These are phyloP conservation scores for Pleurozium schreberi DNA, from an alignment of 225 moss, liverwort and hornwort species.

Conservation along the genomic window DNA sequence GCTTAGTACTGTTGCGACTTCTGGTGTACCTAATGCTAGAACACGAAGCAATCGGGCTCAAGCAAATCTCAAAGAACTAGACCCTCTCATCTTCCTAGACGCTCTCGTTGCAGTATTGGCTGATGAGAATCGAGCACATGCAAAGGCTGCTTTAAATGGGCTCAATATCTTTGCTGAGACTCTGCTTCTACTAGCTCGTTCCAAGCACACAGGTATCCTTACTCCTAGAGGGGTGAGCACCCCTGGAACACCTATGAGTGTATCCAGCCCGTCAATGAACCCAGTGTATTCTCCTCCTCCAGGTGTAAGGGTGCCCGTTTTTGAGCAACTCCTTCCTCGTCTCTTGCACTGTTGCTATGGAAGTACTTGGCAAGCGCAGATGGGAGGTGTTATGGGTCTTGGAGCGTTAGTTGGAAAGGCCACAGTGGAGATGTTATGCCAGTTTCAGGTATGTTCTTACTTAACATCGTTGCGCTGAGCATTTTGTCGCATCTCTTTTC, in stretches of 20 bases:
- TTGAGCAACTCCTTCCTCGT: constrained; percentile 98
- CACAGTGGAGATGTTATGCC: constrained; percentile 93
- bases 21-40: constrained; percentile 67
- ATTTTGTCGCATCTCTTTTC: background rate
- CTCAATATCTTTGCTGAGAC: constrained; percentile 99
- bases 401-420: constrained; percentile 99
- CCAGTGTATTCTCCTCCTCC: constrained; percentile 99
- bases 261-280: constrained; percentile 99
- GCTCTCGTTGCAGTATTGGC: constrained; percentile 93
- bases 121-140: constrained; percentile 95
- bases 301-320: constrained; percentile 95
- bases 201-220: constrained; percentile 92
- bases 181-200: constrained; percentile 83
- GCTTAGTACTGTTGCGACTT: constrained; percentile 29
- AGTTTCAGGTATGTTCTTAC: constrained; percentile 53
- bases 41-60: constrained; percentile 73
- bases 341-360: constrained; percentile 99
- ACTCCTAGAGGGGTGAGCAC: constrained; percentile 99
- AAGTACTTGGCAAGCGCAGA: constrained; percentile 99
- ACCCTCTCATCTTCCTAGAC: constrained; percentile 96
- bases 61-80: constrained; percentile 92
- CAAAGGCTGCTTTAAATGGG: constrained; percentile 95
- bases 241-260: constrained; percentile 99
- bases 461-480: background rate
- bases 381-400: constrained; percentile 99